A percentile compares a stretch with the other conserved stretches of the same genome.
phyloP scores from a whole-genome alignment of 352 stramenopile genomes.

The Elongisporangium senticosum region DNA sequence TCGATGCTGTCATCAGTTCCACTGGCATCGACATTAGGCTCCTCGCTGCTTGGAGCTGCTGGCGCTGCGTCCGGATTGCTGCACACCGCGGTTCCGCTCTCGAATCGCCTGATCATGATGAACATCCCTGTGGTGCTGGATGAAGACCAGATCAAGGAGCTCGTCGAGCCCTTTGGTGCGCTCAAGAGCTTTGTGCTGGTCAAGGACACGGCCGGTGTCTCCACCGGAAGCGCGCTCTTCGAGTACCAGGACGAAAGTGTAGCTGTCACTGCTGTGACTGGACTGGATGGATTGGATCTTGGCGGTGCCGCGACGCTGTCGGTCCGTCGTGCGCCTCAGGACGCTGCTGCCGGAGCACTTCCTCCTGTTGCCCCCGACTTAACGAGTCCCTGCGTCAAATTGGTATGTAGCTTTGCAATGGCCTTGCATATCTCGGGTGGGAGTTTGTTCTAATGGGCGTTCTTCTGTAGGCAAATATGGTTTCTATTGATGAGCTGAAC shows the following conservation, averaged over 20 bases:
- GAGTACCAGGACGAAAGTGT: constrained; percentile 68
- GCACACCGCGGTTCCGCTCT: constrained; percentile 5
- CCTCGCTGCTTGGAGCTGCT: not conserved
- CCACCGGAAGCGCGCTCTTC: constrained; percentile 71
- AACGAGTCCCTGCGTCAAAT: constrained; percentile 57
- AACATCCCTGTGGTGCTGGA: constrained; percentile 76
- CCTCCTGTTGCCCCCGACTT: constrained; percentile 23
- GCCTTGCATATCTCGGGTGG: not conserved
- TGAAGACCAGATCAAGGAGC: constrained; percentile 77
- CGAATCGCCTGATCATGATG: constrained; percentile 68
- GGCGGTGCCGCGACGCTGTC: constrained; percentile 49
- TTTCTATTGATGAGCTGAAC: constrained; percentile 74
- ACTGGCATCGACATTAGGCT: constrained; percentile 1
- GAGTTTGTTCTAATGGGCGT: constrained; percentile 4
- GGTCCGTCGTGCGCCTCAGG: constrained; percentile 46
- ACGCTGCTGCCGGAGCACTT: constrained; percentile 9
- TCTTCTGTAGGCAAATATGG: constrained; percentile 69
- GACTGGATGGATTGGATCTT: constrained; percentile 75
- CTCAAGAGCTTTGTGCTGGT: constrained; percentile 66
- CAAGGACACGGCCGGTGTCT: constrained; percentile 37
- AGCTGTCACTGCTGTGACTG: constrained; percentile 52
- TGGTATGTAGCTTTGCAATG: constrained; percentile 31
- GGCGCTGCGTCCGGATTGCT: not conserved
- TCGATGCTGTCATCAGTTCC: not conserved
- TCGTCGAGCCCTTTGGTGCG: constrained; percentile 78